Base-by-base conservation (phyloP, 176 grass and related monocot species). In the Oryza brachyantha region DNA sequence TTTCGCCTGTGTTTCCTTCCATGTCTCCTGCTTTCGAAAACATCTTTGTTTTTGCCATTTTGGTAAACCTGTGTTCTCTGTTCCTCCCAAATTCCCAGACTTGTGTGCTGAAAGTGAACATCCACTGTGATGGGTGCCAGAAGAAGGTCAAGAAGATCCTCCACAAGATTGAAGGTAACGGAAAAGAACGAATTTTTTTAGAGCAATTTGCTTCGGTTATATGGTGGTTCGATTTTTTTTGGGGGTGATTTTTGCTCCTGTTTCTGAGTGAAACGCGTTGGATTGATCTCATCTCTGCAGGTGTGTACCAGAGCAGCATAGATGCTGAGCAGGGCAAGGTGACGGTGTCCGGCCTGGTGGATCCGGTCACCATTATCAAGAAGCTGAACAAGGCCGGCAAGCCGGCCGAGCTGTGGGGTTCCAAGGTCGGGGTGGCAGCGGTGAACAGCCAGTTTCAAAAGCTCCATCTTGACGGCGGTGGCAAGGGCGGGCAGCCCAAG, bases 111-210 rank as follows among this genome's bases (percentile, higher is more conserved):
- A 97, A 93, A 64, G 94, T 97, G 37, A 91, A 93, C 82, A 92
- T 97, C n/a, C 94, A 97, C 79, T 97, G 94, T 31, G 91, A 97
- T 66, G 94, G 94, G 8, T 97, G 94, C 71, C 88, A 90, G 84
- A 93, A 93, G 86, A 97, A 97, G 82, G 91, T 97, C 17, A 97
- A 92, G 91, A 97, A 97, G 82, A 83, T 97, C 58, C 91, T 97
- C 32, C 81, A 89, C 60, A 94, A 98, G 85, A 93, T 98, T 10
- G 90, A 98, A 0, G 96, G 96, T 98, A 75, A 52, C 7, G 1
- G 27, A 14, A 14, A 64, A 45, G 28, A 37, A 34, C 0, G 1
- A 64, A n/a, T n/a, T 54, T 73, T 64, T 73, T 42, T 42, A 58
- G 17, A 16, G 13, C 25, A 25, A 27, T 2, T 60, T 43, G 1